A percentile compares a stretch with the other conserved stretches of the same genome.
These are phyloP conservation scores for Hymenoscyphus occultus DNA, from an alignment of 2,329 filamentous ascomycete species.

Conservation along the genomic window DNA sequence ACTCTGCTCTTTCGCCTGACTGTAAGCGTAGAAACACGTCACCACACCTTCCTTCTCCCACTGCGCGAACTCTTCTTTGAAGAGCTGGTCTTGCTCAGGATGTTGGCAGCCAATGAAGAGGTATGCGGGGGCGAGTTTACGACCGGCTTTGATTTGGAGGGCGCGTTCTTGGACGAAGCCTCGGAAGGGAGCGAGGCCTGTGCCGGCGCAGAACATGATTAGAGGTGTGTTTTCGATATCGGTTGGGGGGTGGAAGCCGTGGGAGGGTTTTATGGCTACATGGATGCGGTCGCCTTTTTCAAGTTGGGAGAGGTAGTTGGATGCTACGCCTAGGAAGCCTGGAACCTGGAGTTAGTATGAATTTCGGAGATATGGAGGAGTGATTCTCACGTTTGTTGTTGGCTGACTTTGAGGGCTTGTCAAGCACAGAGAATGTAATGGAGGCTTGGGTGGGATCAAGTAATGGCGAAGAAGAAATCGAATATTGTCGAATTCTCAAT, in stretches of 20 bases:
- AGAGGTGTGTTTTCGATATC: slow-evolving; percentile 34
- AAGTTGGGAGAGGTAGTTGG: slow-evolving; percentile 45
- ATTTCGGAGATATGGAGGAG: neutral
- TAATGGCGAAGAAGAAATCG: slow-evolving; percentile 72
- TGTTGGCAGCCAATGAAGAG: slow-evolving; percentile 32
- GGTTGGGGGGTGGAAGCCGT: slow-evolving; percentile 32
- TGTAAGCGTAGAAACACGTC: slow-evolving; percentile 28
- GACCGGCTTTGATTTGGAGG: slow-evolving; percentile 41
- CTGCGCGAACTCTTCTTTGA: slow-evolving; percentile 23
- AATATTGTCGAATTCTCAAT: slow-evolving; percentile 77
- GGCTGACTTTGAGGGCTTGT: slow-evolving; percentile 40
- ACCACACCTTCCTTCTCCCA: slow-evolving; percentile 31
- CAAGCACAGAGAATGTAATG: slow-evolving; percentile 60
- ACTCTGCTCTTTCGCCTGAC: slow-evolving; percentile 22
- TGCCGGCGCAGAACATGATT: slow-evolving; percentile 37
- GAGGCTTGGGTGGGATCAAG: slow-evolving; percentile 42
- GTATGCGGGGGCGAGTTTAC: slow-evolving; percentile 29
- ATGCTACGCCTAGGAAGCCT: slow-evolving; percentile 50
- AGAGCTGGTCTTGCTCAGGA: slow-evolving; percentile 28
- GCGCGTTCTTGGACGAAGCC: slow-evolving; percentile 48
- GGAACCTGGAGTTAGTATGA: neutral
- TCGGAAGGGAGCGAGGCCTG: slow-evolving; percentile 47
- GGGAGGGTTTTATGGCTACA: slow-evolving; percentile 42
- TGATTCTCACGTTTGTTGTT: slow-evolving; percentile 33
- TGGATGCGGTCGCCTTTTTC: slow-evolving; percentile 39